Percentiles rank a stretch among this genome's conserved stretches.
These are phyloP conservation scores for Malassezia japonica DNA, from an alignment of 1,284 basidiomycete species.

Conservation along the genomic window DNA sequence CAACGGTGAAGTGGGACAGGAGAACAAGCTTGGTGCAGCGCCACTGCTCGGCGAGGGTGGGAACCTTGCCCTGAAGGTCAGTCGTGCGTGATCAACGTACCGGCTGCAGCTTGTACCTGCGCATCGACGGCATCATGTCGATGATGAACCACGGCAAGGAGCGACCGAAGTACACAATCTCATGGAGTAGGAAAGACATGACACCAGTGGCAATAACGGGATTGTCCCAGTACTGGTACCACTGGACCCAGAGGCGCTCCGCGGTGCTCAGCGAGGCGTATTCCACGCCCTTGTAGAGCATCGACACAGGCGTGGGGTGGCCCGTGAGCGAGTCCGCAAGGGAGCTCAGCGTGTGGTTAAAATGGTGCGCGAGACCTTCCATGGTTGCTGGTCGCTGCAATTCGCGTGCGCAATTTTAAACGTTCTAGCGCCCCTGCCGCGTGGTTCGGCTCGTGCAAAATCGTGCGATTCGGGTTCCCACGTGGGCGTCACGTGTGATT, in stretches of 20 bases:
- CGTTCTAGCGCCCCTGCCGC: background rate
- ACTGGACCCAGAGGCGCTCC: slow-evolving; percentile 49
- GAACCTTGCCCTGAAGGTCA: slow-evolving; percentile 57
- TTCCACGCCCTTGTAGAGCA: slow-evolving; percentile 39
- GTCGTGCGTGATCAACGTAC: slow-evolving; percentile 12
- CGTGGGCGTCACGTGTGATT: slow-evolving; percentile 1
- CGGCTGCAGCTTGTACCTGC: slow-evolving; percentile 80
- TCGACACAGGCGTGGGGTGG: slow-evolving; percentile 47
- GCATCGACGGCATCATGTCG: slow-evolving; percentile 85
- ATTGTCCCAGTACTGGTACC: slow-evolving; percentile 56
- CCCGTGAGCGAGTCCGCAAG: slow-evolving; percentile 16
- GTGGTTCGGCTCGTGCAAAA: slow-evolving; percentile 8
- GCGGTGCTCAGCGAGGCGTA: slow-evolving; percentile 27
- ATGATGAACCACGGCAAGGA: slow-evolving; percentile 92
- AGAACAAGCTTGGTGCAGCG: slow-evolving; percentile 90
- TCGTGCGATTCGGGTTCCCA: slow-evolving; percentile 15
- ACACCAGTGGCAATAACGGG: slow-evolving; percentile 87
- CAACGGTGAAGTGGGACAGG: slow-evolving; percentile 90
- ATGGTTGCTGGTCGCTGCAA: background rate
- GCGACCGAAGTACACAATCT: slow-evolving; percentile 95
- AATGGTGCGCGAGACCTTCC: background rate
- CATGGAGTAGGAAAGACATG: slow-evolving; percentile 85
- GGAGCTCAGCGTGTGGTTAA: slow-evolving; percentile 10
- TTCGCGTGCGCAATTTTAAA: background rate
- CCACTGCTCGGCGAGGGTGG: slow-evolving; percentile 77